Base-by-base conservation (phyloP, 345 rosid genomes). In the Rhizophora mangle region DNA sequence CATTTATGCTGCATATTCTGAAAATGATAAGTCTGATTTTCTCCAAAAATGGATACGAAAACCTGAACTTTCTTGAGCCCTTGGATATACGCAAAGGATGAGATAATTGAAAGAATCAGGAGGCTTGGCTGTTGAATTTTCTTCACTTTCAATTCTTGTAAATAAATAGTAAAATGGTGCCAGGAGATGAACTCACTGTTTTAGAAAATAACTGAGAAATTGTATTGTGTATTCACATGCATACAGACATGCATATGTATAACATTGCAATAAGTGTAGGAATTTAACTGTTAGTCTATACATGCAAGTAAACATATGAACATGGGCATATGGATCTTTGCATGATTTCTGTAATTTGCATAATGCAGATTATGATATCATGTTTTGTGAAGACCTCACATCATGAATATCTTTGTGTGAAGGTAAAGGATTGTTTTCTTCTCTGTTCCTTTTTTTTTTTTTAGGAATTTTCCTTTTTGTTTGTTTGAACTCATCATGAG, bases 311-410 rank as follows among this genome's bases (percentile, higher is more conserved):
- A 43, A 43, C 18, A 5, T 43, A 43, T 13, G 5, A 3, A 43
- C 15, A 4, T 43, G 49, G 18, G 49, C 16, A 13, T 3, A 2
- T 13, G 18, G 19, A 43, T 46, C n/a, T 61, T 65, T 69, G 29
- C 73, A 27, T 72, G 62, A 56, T 22, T 58, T 30, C 39, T 59
- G 4, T 68, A 10, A 16, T 71, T 72, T 78, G 31, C 60, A 6
- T 56, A 27, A 10, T 68, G 67, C 87, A 89, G 92, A 86, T 89
- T 68, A 63, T 89, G 77, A 78, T 89, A 76, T 89, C 96, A 30
- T 89, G 92, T 73, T 89, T 89, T 64, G 89, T 89, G 71, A 89
- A 89, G 85, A 89, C 96, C 56, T 84, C 92, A 26, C 96, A 82
- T 72, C 69, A 68, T 60, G 92, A 89, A 76, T 89, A 87, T 72